Evolutionary conservation across 331 rosid genomes (phyloP).

Genomic region (Quercus phellos): DNA sequence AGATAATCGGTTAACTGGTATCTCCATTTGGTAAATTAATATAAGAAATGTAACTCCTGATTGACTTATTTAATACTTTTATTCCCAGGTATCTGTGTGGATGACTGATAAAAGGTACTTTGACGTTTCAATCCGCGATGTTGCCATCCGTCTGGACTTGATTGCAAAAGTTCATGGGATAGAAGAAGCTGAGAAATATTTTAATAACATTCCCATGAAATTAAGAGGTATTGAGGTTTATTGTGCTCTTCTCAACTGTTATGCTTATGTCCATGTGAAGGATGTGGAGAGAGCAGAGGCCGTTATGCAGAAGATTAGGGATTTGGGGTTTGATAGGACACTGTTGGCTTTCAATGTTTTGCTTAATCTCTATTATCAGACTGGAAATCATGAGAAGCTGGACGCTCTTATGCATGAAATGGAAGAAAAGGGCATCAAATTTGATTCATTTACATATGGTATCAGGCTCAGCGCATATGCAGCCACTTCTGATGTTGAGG

Average conservation of each 20-base stretch:
- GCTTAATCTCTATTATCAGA: constrained; percentile 24
- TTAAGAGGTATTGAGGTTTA: constrained; percentile 14
- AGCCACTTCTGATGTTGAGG: constrained; percentile 17
- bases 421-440: constrained; percentile 19
- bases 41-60: not conserved
- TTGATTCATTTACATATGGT: constrained; percentile 8
- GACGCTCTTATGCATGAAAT: constrained; percentile 23
- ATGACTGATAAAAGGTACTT: constrained; percentile 23
- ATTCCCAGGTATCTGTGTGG: constrained; percentile 25
- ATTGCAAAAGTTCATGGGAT: constrained; percentile 31
- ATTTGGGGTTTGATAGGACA: constrained; percentile 7
- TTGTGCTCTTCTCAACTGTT: constrained; percentile 23
- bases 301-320: constrained; percentile 27
- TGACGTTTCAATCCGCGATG: not conserved
- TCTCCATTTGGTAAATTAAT: not conserved
- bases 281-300: constrained; percentile 29
- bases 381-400: constrained; percentile 17
- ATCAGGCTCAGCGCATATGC: constrained; percentile 18
- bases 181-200: constrained; percentile 25
- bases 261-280: constrained; percentile 18
- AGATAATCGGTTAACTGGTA: not conserved
- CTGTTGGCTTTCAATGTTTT: not conserved
- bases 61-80: not conserved
- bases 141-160: constrained; percentile 24
- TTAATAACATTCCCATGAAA: constrained; percentile 12